These are phyloP conservation scores for Magnolia changhungtana DNA, from an alignment of 164 flowering plant species.

Conservation along the genomic window DNA sequence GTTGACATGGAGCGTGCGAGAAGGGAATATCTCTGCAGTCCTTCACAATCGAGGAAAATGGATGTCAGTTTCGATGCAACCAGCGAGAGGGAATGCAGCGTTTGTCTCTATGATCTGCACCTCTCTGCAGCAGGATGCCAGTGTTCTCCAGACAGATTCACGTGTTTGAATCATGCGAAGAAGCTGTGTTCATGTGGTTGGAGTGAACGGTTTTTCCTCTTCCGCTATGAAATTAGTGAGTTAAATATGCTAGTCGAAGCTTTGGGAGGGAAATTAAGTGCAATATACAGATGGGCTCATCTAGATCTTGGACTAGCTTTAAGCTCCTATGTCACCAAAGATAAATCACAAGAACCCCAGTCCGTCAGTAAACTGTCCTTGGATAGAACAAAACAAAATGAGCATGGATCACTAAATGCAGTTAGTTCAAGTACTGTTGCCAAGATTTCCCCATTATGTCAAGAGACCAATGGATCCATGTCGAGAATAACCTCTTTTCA, in stretches of 20 bases:
- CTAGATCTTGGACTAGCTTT: constrained; percentile 58
- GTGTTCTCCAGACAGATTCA: constrained; percentile 60
- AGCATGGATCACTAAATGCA: constrained; percentile 9
- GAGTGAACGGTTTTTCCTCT: constrained; percentile 45
- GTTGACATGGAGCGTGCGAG: constrained; percentile 42
- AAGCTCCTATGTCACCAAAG: constrained; percentile 39
- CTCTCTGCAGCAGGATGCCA: constrained; percentile 69
- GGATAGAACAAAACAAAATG: constrained; percentile 8
- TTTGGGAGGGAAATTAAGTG: constrained; percentile 70
- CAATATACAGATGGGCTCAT: constrained; percentile 76
- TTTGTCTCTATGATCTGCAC: constrained; percentile 63
- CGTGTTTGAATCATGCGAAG: constrained; percentile 67
- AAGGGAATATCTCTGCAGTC: constrained; percentile 50
- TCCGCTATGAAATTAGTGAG: constrained; percentile 56
- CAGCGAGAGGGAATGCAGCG: constrained; percentile 54
- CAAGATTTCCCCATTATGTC: not conserved
- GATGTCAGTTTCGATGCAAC: constrained; percentile 44
- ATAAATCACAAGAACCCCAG: constrained; percentile 17
- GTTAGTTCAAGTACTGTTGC: not conserved
- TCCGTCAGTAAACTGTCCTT: not conserved
- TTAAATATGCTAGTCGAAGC: constrained; percentile 60
- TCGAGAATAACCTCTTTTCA: constrained; percentile 7
- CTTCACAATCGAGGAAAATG: constrained; percentile 44
- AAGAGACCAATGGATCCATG: constrained; percentile 3
- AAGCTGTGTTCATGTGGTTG: constrained; percentile 70